Evolutionary conservation across 2,329 filamentous ascomycete genomes (phyloP).

Genomic region (Epichloe scottii): DNA sequence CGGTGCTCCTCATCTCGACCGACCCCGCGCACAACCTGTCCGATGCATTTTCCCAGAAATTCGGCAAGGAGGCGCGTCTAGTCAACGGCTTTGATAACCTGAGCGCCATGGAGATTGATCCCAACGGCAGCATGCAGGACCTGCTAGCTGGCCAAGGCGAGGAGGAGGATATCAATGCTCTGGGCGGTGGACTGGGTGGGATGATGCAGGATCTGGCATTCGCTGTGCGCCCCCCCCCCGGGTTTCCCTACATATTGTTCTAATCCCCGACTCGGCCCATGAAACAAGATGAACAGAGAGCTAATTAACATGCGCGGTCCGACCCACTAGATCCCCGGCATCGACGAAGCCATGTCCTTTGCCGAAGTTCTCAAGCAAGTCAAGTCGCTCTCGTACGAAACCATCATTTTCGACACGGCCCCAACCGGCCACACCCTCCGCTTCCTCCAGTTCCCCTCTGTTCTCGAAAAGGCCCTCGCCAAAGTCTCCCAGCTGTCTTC

Average conservation of each 20-base stretch:
- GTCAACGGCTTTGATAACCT: conserved; percentile 87
- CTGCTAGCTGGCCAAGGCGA: conserved; percentile 67
- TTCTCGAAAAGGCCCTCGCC: conserved; percentile 95
- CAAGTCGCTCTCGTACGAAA: conserved; percentile 96
- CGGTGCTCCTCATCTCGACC: conserved; percentile 93
- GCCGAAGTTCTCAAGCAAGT: conserved; percentile 98
- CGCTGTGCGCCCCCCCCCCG: conserved; percentile 45
- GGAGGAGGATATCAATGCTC: conserved; percentile 55
- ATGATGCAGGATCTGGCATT: conserved; percentile 99
- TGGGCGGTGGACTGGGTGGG: conserved; percentile 65
- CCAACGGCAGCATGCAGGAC: conserved; percentile 95
- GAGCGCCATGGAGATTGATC: conserved; percentile 98
- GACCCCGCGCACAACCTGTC: conserved; percentile 97
- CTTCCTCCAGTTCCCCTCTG: conserved; percentile 95
- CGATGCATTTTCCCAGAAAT: conserved; percentile 97
- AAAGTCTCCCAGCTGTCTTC: conserved; percentile 89
- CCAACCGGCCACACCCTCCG: conserved; percentile 96
- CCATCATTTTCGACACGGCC: conserved; percentile 97
- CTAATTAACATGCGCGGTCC: not conserved
- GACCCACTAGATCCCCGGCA: conserved; percentile 69
- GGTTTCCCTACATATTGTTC: too few relatives aligned
- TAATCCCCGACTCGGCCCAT: not conserved
- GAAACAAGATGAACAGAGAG: not conserved
- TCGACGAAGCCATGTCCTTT: conserved; percentile 99
- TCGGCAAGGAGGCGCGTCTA: conserved; percentile 92